These are phyloP conservation scores for Mortierella antarctica DNA, from an alignment of 192 early-diverging fungal species.

Conservation along the genomic window DNA sequence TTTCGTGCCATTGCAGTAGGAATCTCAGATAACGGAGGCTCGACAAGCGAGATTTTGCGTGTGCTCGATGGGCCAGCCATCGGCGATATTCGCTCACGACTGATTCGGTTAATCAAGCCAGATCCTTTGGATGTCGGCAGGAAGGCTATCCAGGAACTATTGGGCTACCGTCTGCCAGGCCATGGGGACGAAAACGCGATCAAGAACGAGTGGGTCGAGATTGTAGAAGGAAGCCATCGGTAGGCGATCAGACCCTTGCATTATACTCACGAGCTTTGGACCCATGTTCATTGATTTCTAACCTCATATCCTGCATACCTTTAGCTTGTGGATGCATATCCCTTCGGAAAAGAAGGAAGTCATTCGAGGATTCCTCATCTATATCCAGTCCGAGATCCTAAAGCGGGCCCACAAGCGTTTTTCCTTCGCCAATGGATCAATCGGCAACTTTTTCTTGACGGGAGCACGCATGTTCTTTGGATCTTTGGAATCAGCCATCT, in stretches of 20 bases:
- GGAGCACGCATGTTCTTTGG: conserved; percentile 82
- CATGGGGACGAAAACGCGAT: conserved; percentile 65
- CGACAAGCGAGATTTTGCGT: conserved; percentile 74
- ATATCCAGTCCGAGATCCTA: conserved; percentile 75
- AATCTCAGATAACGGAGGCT: conserved; percentile 79
- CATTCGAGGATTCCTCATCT: conserved; percentile 77
- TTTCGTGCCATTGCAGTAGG: conserved; percentile 53
- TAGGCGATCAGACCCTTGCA: conserved; percentile 35
- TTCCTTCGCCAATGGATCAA: conserved; percentile 78
- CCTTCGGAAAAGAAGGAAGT: conserved; percentile 69
- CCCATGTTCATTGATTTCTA: background rate
- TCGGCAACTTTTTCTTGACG: conserved; percentile 85
- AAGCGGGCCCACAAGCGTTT: conserved; percentile 71
- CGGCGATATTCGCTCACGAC: conserved; percentile 75
- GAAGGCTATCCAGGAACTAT: conserved; percentile 71
- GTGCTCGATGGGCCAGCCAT: conserved; percentile 82
- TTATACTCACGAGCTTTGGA: background rate
- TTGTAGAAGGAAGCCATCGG: conserved; percentile 81
- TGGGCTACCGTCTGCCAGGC: conserved; percentile 74
- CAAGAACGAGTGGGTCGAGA: conserved; percentile 77
- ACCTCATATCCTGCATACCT: background rate
- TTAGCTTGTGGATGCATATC: conserved; percentile 62
- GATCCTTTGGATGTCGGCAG: conserved; percentile 65
- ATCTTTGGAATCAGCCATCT: conserved; percentile 75
- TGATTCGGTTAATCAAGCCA: conserved; percentile 73